Evolutionary conservation across 2,329 filamentous ascomycete genomes (phyloP).

Genomic region (Zasmidium cellare): DNA sequence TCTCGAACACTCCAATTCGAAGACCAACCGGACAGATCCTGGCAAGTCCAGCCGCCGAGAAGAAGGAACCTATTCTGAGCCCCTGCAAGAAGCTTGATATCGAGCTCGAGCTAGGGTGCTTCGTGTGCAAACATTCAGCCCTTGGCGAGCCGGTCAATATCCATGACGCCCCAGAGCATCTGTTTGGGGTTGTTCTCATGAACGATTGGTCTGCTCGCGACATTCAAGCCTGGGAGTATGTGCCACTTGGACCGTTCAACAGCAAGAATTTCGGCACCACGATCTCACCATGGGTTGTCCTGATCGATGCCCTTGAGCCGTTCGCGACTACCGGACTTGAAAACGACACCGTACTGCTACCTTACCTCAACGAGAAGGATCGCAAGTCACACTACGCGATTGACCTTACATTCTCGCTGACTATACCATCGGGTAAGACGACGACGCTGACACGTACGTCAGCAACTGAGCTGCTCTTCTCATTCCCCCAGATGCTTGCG

Average conservation of each 20-base stretch:
- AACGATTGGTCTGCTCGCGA: conserved; percentile 88
- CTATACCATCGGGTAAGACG: conserved; percentile 48
- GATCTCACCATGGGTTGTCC: conserved; percentile 77
- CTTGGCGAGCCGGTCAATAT: conserved; percentile 66
- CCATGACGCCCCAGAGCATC: conserved; percentile 63
- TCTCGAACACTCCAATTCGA: conserved; percentile 71
- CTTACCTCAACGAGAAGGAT: conserved; percentile 64
- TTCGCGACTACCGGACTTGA: conserved; percentile 58
- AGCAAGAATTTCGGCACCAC: conserved; percentile 80
- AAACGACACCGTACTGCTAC: conserved; percentile 57
- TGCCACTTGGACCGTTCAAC: conserved; percentile 75
- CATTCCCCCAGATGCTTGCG: conserved; percentile 79
- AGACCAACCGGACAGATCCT: conserved; percentile 76
- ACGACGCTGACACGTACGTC: conserved; percentile 57
- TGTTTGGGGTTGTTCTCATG: conserved; percentile 79
- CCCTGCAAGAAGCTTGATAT: conserved; percentile 71
- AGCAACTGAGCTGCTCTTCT: conserved; percentile 72
- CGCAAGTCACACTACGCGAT: conserved; percentile 68
- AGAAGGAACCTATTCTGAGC: conserved; percentile 63
- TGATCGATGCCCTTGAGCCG: conserved; percentile 72
- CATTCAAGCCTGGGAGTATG: conserved; percentile 81
- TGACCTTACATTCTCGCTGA: conserved; percentile 64
- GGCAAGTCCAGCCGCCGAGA: conserved; percentile 60
- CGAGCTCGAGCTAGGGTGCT: conserved; percentile 77
- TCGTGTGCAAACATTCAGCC: conserved; percentile 65